A percentile compares a stretch with the other conserved stretches of the same genome.
Conservation (phyloP, 768 basidiomycete species). For the Mycena galopus region DNA sequence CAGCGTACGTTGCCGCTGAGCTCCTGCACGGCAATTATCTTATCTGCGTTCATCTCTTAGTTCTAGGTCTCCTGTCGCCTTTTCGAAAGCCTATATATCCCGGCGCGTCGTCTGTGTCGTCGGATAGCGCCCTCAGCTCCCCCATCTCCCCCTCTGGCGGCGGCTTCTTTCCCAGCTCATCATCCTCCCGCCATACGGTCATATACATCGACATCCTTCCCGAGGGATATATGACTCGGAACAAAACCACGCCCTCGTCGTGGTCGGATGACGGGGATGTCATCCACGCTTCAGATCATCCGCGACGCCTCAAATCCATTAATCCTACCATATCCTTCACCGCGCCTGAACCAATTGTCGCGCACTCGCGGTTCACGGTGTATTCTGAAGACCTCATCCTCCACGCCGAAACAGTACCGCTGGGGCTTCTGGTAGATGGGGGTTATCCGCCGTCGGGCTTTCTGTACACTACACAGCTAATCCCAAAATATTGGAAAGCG, state of each 20-base stretch:
- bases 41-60: constrained; percentile 42
- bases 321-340: constrained; percentile 77
- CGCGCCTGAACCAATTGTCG: constrained; percentile 60
- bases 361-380: constrained; percentile 70
- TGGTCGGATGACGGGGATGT: constrained; percentile 40
- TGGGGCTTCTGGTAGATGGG: constrained; percentile 43
- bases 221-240: constrained; percentile 27
- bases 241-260: constrained; percentile 21
- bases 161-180: constrained; percentile 21
- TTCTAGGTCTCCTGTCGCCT: constrained; percentile 60
- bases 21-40: constrained; percentile 1
- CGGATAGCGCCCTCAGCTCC: constrained; percentile 10
- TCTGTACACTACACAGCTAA: constrained; percentile 71
- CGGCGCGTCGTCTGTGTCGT: constrained; percentile 25
- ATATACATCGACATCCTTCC: constrained; percentile 64
- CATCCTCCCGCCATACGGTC: constrained; percentile 46
- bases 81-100: constrained; percentile 41
- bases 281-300: constrained; percentile 54
- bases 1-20: constrained; percentile 62
- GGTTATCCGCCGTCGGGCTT: constrained; percentile 44
- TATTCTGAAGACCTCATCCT: constrained; percentile 60
- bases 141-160: constrained; percentile 30
- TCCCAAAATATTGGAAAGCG: constrained; percentile 74
- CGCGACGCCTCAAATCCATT: constrained; percentile 69
- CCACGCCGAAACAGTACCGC: constrained; percentile 63